Conservation (phyloP, 345 rosid genomes). For the Rhizophora apiculata region DNA sequence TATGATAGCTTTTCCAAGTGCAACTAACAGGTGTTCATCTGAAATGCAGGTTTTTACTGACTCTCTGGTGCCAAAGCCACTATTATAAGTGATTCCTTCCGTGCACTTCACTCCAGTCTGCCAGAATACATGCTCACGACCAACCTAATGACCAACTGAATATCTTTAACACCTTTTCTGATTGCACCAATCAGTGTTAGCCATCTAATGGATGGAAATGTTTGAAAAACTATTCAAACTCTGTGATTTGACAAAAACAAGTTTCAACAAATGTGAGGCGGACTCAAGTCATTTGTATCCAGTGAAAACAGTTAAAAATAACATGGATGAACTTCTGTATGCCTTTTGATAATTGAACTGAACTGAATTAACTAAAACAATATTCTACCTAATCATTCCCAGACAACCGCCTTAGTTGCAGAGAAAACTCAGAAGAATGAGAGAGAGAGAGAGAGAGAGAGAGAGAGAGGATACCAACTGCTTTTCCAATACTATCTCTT, state of each 20-base stretch:
- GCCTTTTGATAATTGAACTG: not conserved
- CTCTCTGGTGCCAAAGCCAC: constrained; percentile 12
- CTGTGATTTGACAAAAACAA: not conserved
- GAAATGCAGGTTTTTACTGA: constrained; percentile 17
- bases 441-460: not conserved
- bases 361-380: not conserved
- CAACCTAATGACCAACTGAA: constrained; percentile 45
- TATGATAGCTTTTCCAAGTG: constrained; percentile 9
- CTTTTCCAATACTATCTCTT: constrained; percentile 68
- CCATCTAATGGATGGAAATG: not conserved
- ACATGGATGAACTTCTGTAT: not conserved
- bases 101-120: constrained; percentile 39
- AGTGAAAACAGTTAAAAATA: not conserved
- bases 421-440: not conserved
- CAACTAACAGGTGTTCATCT: constrained; percentile 13
- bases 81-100: constrained; percentile 13
- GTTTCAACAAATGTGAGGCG: not conserved
- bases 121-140: constrained; percentile 68
- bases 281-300: not conserved
- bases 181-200: not conserved
- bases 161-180: constrained; percentile 3
- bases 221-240: too few species aligned
- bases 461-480: constrained; percentile 46
- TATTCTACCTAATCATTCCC: not conserved
- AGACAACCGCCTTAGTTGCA: not conserved